phyloP scores from a whole-genome alignment of 768 basidiomycete species.

The Suillus subalutaceus region DNA sequence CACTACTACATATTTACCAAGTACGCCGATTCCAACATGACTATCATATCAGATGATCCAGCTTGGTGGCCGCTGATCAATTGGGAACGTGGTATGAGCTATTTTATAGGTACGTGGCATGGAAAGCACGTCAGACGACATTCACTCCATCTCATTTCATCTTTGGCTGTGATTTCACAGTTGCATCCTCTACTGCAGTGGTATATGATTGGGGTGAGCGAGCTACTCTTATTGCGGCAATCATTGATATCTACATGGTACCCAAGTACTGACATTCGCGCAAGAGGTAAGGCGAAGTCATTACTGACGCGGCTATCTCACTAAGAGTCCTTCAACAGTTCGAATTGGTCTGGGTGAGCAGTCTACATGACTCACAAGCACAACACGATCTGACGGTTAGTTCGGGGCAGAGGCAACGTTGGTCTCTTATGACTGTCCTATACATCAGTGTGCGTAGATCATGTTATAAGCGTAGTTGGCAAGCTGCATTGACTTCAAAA shows the following conservation, averaged over 20 bases:
- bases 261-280: not conserved
- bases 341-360: not conserved
- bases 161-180: not conserved
- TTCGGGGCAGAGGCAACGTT: not conserved
- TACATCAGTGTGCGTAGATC: not conserved
- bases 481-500: not conserved
- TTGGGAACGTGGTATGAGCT: too few species aligned
- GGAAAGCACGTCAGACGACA: not conserved
- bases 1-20: not conserved
- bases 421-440: not conserved
- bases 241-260: not conserved
- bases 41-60: not conserved
- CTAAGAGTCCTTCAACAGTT: not conserved
- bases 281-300: not conserved
- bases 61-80: not conserved
- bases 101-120: not conserved
- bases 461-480: not conserved
- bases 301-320: not conserved
- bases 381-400: not conserved
- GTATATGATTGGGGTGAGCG: conserved; percentile 3
- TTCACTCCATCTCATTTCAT: not conserved
- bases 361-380: too few species aligned
- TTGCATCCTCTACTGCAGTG: not conserved
- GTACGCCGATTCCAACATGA: not conserved
- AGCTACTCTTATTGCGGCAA: not conserved